Percentiles rank a stretch among this genome's conserved stretches.
Conservation (phyloP, 371 early-diverging fungal species). For the Conidiobolus incongruus region DNA sequence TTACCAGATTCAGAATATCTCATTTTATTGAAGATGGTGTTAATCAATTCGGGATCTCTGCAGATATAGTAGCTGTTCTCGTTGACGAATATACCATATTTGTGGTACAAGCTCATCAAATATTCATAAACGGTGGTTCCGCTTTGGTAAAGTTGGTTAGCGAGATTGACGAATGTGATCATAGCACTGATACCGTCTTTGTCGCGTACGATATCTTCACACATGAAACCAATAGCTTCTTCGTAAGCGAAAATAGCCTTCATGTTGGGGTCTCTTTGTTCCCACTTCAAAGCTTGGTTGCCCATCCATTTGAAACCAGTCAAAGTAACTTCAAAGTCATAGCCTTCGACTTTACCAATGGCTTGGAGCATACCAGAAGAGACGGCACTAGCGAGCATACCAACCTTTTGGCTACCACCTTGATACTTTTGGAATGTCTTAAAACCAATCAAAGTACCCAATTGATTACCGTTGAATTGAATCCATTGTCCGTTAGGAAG, state of each 20-base stretch:
- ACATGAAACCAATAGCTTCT: slow-evolving; percentile 83
- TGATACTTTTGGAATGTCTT: slow-evolving; percentile 32
- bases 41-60: slow-evolving; percentile 41
- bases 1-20: too few relatives aligned
- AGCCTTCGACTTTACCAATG: slow-evolving; percentile 54
- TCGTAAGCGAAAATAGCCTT: slow-evolving; percentile 68
- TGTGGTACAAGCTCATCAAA: slow-evolving; percentile 41
- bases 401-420: slow-evolving; percentile 18
- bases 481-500: slow-evolving; percentile 47
- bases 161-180: slow-evolving; percentile 61
- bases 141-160: slow-evolving; percentile 34
- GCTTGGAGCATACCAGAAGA: slow-evolving; percentile 64
- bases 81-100: slow-evolving; percentile 68
- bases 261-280: slow-evolving; percentile 23
- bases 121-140: slow-evolving; percentile 32
- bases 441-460: slow-evolving; percentile 68
- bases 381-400: slow-evolving; percentile 76
- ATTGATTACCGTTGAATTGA: slow-evolving; percentile 74
- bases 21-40: slow-evolving; percentile 52
- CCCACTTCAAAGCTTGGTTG: slow-evolving; percentile 45
- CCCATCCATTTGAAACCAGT: slow-evolving; percentile 96
- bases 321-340: slow-evolving; percentile 68
- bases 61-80: slow-evolving; percentile 79
- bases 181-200: slow-evolving; percentile 75
- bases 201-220: slow-evolving; percentile 50